A percentile compares a stretch with the other conserved stretches of the same genome.
These are phyloP conservation scores for Diaporthe sp. DNA, from an alignment of 2,329 filamentous ascomycete genomes.

Conservation along the genomic window DNA sequence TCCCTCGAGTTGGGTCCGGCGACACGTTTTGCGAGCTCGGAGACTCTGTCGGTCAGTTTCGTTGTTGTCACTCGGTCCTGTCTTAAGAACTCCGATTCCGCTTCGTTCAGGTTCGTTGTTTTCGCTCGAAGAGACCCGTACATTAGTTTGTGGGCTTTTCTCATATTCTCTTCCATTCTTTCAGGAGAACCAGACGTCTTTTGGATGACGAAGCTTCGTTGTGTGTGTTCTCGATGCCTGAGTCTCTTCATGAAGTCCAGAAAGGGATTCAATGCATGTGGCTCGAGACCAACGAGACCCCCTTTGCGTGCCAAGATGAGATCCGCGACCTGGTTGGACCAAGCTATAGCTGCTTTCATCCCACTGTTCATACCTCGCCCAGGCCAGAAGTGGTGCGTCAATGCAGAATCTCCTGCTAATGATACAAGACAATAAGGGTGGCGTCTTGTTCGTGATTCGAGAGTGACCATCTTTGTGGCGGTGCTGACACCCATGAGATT, in stretches of 20 bases:
- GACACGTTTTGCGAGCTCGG: too few relatives aligned
- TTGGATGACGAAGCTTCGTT: constrained; percentile 53
- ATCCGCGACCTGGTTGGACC: constrained; percentile 52
- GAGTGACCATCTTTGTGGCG: constrained; percentile 48
- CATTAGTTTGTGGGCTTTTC: too few relatives aligned
- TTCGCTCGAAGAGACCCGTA: too few relatives aligned
- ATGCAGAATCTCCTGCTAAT: constrained; percentile 53
- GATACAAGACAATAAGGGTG: constrained; percentile 50
- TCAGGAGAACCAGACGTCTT: constrained; percentile 52
- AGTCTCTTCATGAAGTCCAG: constrained; percentile 54
- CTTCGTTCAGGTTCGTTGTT: too few relatives aligned
- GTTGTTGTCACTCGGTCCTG: too few relatives aligned
- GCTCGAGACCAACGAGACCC: constrained; percentile 48
- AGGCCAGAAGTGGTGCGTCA: constrained; percentile 55
- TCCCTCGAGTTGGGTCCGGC: too few relatives aligned
- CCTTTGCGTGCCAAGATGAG: constrained; percentile 49
- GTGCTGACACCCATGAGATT: constrained; percentile 52
- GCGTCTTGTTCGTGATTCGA: constrained; percentile 46
- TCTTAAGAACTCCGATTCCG: too few relatives aligned
- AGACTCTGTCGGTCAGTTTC: too few relatives aligned
- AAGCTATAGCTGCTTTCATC: constrained; percentile 52
- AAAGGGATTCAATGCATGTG: constrained; percentile 50
- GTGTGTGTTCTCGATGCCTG: constrained; percentile 52
- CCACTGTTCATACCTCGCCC: constrained; percentile 54
- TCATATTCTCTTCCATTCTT: constrained; percentile 50